These are phyloP conservation scores for Aspergillus cristatus DNA, from an alignment of 495 filamentous ascomycete genomes.

Conservation along the genomic window DNA sequence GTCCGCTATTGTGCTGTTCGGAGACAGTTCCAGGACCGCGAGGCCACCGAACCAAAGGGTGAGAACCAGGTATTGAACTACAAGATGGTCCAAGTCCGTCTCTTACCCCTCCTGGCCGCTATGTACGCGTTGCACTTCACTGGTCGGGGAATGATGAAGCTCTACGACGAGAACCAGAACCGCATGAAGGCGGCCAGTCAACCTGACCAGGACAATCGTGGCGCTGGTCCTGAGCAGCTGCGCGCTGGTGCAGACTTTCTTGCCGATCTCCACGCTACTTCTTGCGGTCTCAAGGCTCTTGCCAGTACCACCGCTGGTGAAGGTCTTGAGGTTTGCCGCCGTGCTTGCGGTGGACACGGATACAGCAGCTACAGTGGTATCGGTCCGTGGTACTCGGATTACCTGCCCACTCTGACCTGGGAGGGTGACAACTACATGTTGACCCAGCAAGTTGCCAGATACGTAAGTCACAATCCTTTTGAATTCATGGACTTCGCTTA, in stretches of 20 bases:
- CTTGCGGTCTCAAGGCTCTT: conserved; percentile 63
- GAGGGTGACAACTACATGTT: conserved; percentile 71
- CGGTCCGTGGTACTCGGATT: conserved; percentile 57
- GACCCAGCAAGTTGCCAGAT: conserved; percentile 68
- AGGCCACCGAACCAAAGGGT: conserved; percentile 41
- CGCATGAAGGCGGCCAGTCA: conserved; percentile 43
- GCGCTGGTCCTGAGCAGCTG: conserved; percentile 58
- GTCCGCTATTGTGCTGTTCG: conserved; percentile 60
- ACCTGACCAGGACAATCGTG: conserved; percentile 34
- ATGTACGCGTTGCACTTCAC: conserved; percentile 71
- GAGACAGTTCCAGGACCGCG: conserved; percentile 62
- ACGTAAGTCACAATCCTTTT: conserved; percentile 27
- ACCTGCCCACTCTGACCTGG: conserved; percentile 58
- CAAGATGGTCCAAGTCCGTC: conserved; percentile 64
- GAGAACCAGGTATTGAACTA: conserved; percentile 69
- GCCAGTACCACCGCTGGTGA: conserved; percentile 58
- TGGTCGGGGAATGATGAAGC: conserved; percentile 55
- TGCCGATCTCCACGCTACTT: conserved; percentile 65
- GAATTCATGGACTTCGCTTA: background rate
- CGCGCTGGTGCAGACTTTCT: conserved; percentile 55
- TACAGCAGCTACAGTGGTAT: conserved; percentile 63
- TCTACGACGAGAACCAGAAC: conserved; percentile 58
- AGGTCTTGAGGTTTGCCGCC: conserved; percentile 60
- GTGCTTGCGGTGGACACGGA: conserved; percentile 67
- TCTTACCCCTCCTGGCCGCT: conserved; percentile 60